Percentiles rank a stretch among this genome's conserved stretches.
Conservation (phyloP, 2,329 filamentous ascomycete genomes). For the Ophiosphaerella narmari region DNA sequence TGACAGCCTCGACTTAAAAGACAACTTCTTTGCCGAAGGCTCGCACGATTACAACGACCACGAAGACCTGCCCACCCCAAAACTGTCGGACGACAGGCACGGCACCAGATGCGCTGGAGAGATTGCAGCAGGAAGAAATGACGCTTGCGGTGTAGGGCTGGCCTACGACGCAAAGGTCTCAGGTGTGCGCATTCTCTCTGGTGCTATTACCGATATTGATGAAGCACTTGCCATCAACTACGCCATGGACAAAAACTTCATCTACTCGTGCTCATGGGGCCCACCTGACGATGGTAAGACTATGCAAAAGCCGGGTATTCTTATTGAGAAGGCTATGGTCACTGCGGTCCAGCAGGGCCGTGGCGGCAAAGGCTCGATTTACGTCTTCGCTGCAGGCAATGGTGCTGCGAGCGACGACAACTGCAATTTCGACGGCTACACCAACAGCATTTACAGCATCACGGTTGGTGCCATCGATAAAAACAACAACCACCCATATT, state of each 20-base stretch:
- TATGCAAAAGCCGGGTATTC: conserved; percentile 89
- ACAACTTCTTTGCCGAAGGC: conserved; percentile 90
- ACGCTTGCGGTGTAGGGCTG: conserved; percentile 93
- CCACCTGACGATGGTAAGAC: conserved; percentile 90
- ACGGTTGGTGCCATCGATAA: conserved; percentile 92
- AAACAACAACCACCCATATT: conserved; percentile 86
- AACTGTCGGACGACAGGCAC: conserved; percentile 83
- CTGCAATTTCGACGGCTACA: conserved; percentile 99
- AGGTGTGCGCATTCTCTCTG: conserved; percentile 90
- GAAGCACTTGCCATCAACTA: conserved; percentile 94
- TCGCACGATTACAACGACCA: conserved; percentile 97
- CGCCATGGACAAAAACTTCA: conserved; percentile 86
- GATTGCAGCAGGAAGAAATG: conserved; percentile 86
- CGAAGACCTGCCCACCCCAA: conserved; percentile 75
- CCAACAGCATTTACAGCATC: conserved; percentile 98
- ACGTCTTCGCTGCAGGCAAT: conserved; percentile 96
- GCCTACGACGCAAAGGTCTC: conserved; percentile 91
- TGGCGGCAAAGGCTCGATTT: conserved; percentile 82
- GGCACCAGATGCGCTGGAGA: conserved; percentile 95
- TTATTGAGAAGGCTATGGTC: conserved; percentile 89
- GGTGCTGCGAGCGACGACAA: conserved; percentile 87
- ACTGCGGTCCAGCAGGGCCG: conserved; percentile 90
- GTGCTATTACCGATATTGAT: conserved; percentile 86
- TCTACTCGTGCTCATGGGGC: conserved; percentile 99
- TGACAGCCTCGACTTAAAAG: conserved; percentile 88